phyloP scores from a whole-genome alignment of 805 yeast genomes.

The Lachancea thermotolerans region DNA sequence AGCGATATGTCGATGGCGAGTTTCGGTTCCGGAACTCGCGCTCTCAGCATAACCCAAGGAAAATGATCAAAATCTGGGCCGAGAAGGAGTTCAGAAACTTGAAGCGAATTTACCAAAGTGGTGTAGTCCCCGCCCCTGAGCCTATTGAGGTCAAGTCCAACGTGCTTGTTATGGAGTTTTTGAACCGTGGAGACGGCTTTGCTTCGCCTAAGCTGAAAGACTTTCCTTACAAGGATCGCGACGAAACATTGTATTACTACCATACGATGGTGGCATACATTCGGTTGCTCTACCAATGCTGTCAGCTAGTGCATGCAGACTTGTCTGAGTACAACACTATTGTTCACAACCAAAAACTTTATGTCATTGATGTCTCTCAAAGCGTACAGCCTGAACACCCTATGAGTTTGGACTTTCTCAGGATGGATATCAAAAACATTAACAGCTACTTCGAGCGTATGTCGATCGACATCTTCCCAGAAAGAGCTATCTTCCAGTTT shows the following conservation, averaged over 20 bases:
- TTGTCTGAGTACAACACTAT: constrained; percentile 89
- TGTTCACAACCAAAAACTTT: constrained; percentile 69
- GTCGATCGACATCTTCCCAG: constrained; percentile 72
- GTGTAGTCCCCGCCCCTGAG: constrained; percentile 82
- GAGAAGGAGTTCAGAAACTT: constrained; percentile 94
- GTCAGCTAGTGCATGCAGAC: constrained; percentile 94
- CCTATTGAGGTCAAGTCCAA: constrained; percentile 86
- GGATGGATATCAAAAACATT: constrained; percentile 97
- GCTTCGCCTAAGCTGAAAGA: constrained; percentile 90
- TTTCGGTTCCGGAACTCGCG: constrained; percentile 83
- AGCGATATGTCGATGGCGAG: constrained; percentile 94
- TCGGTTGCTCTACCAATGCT: constrained; percentile 79
- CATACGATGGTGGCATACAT: constrained; percentile 76
- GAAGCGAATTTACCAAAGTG: constrained; percentile 68
- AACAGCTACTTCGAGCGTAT: constrained; percentile 77
- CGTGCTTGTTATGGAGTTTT: constrained; percentile 90
- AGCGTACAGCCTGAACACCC: constrained; percentile 98
- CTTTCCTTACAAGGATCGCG: constrained; percentile 62
- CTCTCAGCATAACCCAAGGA: constrained; percentile 85
- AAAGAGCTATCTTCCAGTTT: constrained; percentile 72
- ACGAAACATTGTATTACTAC: constrained; percentile 61
- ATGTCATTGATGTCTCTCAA: constrained; percentile 94
- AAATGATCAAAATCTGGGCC: constrained; percentile 98
- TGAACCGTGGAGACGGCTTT: constrained; percentile 68
- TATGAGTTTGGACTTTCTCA: constrained; percentile 84